Evolutionary conservation across 108 stramenopile species (phyloP).

Genomic region (Parmales sp.): DNA sequence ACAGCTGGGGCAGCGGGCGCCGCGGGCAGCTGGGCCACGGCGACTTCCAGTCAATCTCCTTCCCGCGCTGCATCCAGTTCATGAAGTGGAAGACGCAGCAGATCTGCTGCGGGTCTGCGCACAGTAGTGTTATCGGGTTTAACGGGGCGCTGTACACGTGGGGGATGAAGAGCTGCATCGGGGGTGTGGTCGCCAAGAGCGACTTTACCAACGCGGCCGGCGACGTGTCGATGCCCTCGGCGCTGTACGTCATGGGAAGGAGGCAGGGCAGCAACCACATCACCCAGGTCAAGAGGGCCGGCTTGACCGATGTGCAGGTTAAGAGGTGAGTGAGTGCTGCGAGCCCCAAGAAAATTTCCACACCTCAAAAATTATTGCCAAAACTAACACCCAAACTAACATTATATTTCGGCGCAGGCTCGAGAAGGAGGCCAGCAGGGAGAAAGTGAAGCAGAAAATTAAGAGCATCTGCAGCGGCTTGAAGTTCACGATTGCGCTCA

Average conservation of each 20-base stretch:
- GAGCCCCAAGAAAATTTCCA: no score
- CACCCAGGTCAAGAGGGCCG: no score
- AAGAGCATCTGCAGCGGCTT: not conserved
- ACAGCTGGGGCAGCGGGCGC: slow-evolving; percentile 16
- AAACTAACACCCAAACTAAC: no score
- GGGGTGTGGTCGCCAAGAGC: not conserved
- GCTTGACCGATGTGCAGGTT: no score
- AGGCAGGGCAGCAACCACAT: no score
- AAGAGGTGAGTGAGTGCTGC: no score
- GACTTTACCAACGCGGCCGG: not conserved
- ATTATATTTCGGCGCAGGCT: no score
- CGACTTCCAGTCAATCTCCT: slow-evolving; percentile 9
- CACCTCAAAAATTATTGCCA: no score
- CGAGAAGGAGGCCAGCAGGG: no score
- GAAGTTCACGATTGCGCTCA: not conserved
- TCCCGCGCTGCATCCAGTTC: slow-evolving; percentile 15
- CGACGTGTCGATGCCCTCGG: no score
- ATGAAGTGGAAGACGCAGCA: slow-evolving; percentile 3
- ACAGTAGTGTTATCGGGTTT: not conserved
- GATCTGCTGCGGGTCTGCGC: not conserved
- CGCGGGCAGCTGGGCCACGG: slow-evolving; percentile 42
- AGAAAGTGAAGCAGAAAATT: not conserved
- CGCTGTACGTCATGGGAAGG: no score
- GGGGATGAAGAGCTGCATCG: slow-evolving; percentile 12
- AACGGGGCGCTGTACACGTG: slow-evolving; percentile 37